Evolutionary conservation across 805 yeast species (phyloP), one percentile per base, ranked within the genome.

Genomic region (Kockiozyma suomiensis): DNA sequence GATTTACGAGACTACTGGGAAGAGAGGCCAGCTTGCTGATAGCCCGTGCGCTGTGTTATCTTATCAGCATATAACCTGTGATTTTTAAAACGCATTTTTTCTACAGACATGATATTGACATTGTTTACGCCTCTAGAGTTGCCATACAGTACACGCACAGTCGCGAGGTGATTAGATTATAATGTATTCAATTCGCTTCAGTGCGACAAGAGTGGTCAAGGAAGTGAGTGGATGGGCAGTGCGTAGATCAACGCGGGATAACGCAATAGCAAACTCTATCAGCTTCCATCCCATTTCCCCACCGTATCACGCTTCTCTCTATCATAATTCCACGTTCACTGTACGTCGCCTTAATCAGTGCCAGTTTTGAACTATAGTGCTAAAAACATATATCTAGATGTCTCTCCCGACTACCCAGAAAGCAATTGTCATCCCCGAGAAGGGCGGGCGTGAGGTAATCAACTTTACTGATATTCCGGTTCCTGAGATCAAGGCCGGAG

Each of bases 401-500:
- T 46, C 61, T 10, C 25, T 56, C 32, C 62, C 63, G n/a, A 15
- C 54, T 12, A 58, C 57, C 2, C 57, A 52, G 57, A 54, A 56
- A 25, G 61, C 54, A 12, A 10, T 30, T n/a, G 43, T 55, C 10
- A 50, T 62, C 26, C 60, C 63, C 26, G 28, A 23, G 21, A 51
- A 42, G 21, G 66, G 66, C 37, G 65, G 58, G 21, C 58, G 61
- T 25, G 64, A 59, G 3, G 67, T 65, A 21, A 17, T 64, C n/a
- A 28, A 56, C 37, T 50, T n/a, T 53, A 17, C 78, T 35, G 85
- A 85, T 40, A 72, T 75, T 38, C 83, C 86, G 3, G 81, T 85
- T 4, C 96, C 96, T 2, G 70, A 74, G 46, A 77, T 86, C 54
- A 70, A 51, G 33, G 79, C 77, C 2, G 77, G 79, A 54, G 89